Evolutionary conservation across 2,329 filamentous ascomycete species (phyloP), one percentile per base, ranked within the genome.

Genomic region (Botryosphaeria dothidea): DNA sequence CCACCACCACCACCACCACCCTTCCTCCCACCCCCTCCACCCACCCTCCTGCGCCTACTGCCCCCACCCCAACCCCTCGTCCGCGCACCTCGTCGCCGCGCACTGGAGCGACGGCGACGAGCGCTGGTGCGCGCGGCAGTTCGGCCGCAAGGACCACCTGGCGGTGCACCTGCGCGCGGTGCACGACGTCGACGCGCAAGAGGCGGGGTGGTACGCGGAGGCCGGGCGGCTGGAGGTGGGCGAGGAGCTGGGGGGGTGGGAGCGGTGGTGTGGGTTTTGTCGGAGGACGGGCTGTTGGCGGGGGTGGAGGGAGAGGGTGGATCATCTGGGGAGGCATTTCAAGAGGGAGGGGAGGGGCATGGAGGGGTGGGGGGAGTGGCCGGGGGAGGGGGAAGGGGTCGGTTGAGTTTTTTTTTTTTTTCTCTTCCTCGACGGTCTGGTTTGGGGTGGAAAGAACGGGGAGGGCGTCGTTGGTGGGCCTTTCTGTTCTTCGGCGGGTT

Each of bases 231-330:
- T 46, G 17, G 36, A 60, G 2, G 25, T 48, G 4, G 19, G 19
- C 17, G 17, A 8, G 2, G n/a, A 6, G 38, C 25, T 60, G 38
- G 43, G 21, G 4, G 38, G 38, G 4, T 60, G 38, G 38, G n/a
- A 60, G 5, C 25, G 56, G 11, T 60, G 56, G 56, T 60, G 56
- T 9, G 56, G 56, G 2, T 60, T 60, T 15, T 60, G 56, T 9
- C 25, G 25, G 4, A 13, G n/a, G n/a, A 25, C 21, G 13, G 25
- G 13, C 23, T 46, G 25, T 23, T 46, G 25, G 3, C 15, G 15
- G n/a, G n/a, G 56, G 17, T 60, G 56, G 56, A 46, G 34, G 25
- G 56, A 60, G 25, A 19, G 54, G 21, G 4, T 57, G 34, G 54
- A 57, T 41, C 54, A 57, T 38, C 6, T 57, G 21, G 34, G 54